phyloP scores from a whole-genome alignment of 2,329 filamentous ascomycete genomes.

The Madurella mycetomatis region DNA sequence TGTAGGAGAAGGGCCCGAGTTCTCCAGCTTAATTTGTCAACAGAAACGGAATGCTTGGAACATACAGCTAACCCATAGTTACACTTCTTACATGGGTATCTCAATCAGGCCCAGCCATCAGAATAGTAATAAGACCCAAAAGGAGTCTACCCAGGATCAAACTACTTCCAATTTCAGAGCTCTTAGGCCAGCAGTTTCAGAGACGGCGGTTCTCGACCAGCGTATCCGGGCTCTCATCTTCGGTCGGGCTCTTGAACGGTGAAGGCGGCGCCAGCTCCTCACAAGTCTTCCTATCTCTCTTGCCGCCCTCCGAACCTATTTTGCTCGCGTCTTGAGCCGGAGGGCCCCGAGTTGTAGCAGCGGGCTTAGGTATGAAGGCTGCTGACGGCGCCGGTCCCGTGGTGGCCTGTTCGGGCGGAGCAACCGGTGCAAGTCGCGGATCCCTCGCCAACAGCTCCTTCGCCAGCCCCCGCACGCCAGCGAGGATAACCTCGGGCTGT shows the following conservation, averaged over 20 bases:
- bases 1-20: too few species aligned
- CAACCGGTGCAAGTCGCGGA: constrained; percentile 33
- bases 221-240: constrained; percentile 26
- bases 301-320: constrained; percentile 1
- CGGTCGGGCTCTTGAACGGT: constrained; percentile 8
- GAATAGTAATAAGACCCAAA: too few species aligned
- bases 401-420: constrained; percentile 28
- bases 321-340: too few species aligned
- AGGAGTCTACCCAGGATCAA: too few species aligned
- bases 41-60: too few species aligned
- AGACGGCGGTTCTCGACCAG: constrained; percentile 23
- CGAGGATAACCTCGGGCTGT: constrained; percentile 41
- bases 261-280: constrained; percentile 2
- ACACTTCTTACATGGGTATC: too few species aligned
- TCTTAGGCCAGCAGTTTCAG: constrained; percentile 11
- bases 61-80: too few species aligned
- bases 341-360: too few species aligned
- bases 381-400: too few species aligned
- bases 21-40: too few species aligned
- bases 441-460: constrained; percentile 37
- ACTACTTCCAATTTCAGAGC: not conserved
- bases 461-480: constrained; percentile 40
- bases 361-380: too few species aligned
- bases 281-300: not conserved
- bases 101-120: too few species aligned